Conservation (phyloP, 1,139 yeast genomes). For the Trichomonascaceae sp. region DNA sequence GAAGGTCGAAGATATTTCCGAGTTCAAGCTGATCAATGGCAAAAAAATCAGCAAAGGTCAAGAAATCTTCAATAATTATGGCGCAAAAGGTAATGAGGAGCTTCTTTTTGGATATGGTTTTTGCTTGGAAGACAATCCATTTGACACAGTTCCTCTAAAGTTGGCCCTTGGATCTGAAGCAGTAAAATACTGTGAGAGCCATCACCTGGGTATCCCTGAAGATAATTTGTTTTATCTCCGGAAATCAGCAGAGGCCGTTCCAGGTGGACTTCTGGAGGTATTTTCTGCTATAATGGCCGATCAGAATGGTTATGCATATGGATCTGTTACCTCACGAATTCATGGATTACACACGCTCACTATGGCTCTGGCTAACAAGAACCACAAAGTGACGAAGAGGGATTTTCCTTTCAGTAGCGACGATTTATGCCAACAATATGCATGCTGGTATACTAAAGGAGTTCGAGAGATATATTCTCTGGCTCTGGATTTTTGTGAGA, state of each 20-base stretch:
- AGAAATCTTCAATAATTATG: slow-evolving; percentile 75
- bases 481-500: slow-evolving; percentile 11
- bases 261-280: slow-evolving; percentile 16
- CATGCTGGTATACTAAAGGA: slow-evolving; percentile 17
- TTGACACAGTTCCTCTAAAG: slow-evolving; percentile 58
- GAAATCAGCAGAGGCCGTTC: slow-evolving; percentile 14
- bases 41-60: slow-evolving; percentile 31
- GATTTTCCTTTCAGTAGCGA: slow-evolving; percentile 7
- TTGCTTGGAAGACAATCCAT: slow-evolving; percentile 51
- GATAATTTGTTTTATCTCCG: slow-evolving; percentile 19
- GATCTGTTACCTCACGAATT: slow-evolving; percentile 6
- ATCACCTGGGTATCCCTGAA: slow-evolving; percentile 12
- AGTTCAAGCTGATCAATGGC: slow-evolving; percentile 27
- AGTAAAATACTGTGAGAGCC: neutral
- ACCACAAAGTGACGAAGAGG: neutral
- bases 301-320: slow-evolving; percentile 7
- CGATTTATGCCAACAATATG: slow-evolving; percentile 13
- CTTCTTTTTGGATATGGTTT: slow-evolving; percentile 59
- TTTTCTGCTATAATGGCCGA: slow-evolving; percentile 12
- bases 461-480: slow-evolving; percentile 13
- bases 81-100: slow-evolving; percentile 81
- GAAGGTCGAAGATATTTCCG: slow-evolving; percentile 35
- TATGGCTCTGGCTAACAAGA: slow-evolving; percentile 6
- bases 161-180: slow-evolving; percentile 6
- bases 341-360: slow-evolving; percentile 8